Base-by-base conservation (phyloP, 345 rosid species). In the Alliaria petiolata region DNA sequence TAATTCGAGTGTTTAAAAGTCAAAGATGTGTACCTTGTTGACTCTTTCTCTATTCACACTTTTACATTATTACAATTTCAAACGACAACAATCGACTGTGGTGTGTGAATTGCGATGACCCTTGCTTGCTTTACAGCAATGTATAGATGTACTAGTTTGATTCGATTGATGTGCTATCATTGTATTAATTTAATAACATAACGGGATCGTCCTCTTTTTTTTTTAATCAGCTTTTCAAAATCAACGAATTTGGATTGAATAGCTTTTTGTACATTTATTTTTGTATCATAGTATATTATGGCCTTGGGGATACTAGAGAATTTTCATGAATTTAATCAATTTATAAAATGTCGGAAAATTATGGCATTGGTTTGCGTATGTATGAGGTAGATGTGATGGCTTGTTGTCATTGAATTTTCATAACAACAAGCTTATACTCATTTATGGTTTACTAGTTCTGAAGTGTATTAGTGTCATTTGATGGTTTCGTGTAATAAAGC, bases 11-110 rank as follows among this genome's bases (percentile, higher is more conserved):
- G 56, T 34, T 35, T 54, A 54, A 35, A 54, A 54, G 76, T 72
- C 76, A 72, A 45, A 64, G 47, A 64, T 64, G 51, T 55, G 13
- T 44, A 34, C 49, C 47, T 44, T 35, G 43, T 39, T 73, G n/a
- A 46, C 66, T 46, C 59, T 40, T n/a, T n/a, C n/a, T 58, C 66
- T 17, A 53, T 72, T 55, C 47, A 62, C 76, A 62, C 11, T 34
- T 54, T 22, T 19, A 16, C n/a, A 46, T 15, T 43, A 19, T 34
- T 55, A 9, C 9, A 61, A 17, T 14, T 60, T 61, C 4, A 51
- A 44, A 62, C n/a, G 16, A 28, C 30, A 28, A 26, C 38, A n/a
- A 46, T 6, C 20, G 36, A 60, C 9, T 62, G 39, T 47, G 57
- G 40, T 58, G 66, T 59, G 42, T 49, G 35, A 62, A 28, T 62